These are phyloP conservation scores for Massospora cicadina DNA, from an alignment of 371 early-diverging fungal genomes.

Conservation along the genomic window DNA sequence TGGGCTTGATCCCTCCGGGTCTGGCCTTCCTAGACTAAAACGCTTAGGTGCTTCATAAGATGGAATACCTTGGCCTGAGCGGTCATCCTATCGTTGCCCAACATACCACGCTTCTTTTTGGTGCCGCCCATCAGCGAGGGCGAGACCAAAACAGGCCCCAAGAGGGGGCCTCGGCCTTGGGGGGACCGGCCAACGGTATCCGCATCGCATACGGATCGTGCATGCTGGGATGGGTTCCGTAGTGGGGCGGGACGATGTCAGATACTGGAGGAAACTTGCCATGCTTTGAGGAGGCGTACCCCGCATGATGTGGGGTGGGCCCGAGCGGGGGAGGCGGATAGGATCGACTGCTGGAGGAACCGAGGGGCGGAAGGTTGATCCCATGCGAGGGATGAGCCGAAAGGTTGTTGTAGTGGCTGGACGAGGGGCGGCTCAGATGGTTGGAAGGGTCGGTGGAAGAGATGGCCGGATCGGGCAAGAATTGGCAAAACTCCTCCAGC, in stretches of 20 bases:
- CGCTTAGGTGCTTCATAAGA: constrained; percentile 13
- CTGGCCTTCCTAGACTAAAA: background rate
- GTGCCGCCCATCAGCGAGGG: background rate
- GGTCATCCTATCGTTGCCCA: constrained; percentile 14
- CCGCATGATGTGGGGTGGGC: constrained; percentile 13
- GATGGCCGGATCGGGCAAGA: constrained; percentile 56
- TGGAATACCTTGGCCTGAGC: constrained; percentile 17
- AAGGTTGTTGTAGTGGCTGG: background rate
- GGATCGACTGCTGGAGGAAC: constrained; percentile 13
- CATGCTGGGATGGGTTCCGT: background rate
- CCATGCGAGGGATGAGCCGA: background rate
- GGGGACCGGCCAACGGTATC: background rate
- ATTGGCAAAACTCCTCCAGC: constrained; percentile 90
- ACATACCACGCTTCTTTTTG: background rate
- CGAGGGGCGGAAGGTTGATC: constrained; percentile 12
- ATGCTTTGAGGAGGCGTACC: constrained; percentile 16
- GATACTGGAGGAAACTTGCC: background rate
- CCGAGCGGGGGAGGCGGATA: background rate
- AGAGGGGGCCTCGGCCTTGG: background rate
- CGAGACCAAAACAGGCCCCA: background rate
- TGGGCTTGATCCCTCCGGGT: background rate
- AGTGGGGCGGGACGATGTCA: background rate
- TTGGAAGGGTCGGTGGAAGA: background rate
- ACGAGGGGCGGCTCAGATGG: background rate
- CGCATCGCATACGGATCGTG: background rate